Evolutionary conservation across 2,329 filamentous ascomycete genomes (phyloP).

Genomic region (Beauveria bassiana): DNA sequence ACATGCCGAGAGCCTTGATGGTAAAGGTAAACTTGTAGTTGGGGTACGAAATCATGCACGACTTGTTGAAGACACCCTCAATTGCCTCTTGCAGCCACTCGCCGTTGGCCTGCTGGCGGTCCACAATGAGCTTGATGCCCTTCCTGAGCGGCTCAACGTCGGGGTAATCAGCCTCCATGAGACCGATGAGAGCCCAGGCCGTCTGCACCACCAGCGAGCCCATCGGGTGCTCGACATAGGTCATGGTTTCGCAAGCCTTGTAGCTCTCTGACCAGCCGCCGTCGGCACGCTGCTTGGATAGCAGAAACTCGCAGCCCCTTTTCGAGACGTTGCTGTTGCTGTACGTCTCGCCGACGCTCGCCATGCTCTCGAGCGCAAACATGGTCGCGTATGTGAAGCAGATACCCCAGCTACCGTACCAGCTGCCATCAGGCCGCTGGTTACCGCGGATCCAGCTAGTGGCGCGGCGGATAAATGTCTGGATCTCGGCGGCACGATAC

Average conservation of each 20-base stretch:
- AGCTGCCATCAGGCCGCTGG: constrained; percentile 77
- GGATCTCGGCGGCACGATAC: constrained; percentile 71
- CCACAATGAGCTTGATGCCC: constrained; percentile 75
- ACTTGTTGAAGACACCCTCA: constrained; percentile 98
- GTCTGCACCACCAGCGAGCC: constrained; percentile 91
- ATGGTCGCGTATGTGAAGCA: constrained; percentile 96
- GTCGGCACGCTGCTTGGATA: constrained; percentile 77
- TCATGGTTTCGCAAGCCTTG: constrained; percentile 67
- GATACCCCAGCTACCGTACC: constrained; percentile 97
- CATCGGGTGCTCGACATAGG: constrained; percentile 65
- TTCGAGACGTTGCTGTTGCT: constrained; percentile 61
- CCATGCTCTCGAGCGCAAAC: constrained; percentile 87
- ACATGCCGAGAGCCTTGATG: constrained; percentile 90
- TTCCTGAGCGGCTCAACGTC: constrained; percentile 62
- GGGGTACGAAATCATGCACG: constrained; percentile 97
- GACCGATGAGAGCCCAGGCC: constrained; percentile 75
- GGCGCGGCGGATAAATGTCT: constrained; percentile 61
- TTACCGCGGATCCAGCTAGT: constrained; percentile 74
- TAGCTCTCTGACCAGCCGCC: constrained; percentile 98
- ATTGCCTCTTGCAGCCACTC: constrained; percentile 96
- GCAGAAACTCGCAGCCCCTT: constrained; percentile 75
- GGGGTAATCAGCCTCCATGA: constrained; percentile 78
- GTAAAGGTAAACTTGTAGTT: constrained; percentile 98
- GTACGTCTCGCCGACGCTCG: constrained; percentile 75
- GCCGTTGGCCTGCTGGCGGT: constrained; percentile 76